Conservation (phyloP, 2,329 filamentous ascomycete species). For the Claviceps purpurea region DNA sequence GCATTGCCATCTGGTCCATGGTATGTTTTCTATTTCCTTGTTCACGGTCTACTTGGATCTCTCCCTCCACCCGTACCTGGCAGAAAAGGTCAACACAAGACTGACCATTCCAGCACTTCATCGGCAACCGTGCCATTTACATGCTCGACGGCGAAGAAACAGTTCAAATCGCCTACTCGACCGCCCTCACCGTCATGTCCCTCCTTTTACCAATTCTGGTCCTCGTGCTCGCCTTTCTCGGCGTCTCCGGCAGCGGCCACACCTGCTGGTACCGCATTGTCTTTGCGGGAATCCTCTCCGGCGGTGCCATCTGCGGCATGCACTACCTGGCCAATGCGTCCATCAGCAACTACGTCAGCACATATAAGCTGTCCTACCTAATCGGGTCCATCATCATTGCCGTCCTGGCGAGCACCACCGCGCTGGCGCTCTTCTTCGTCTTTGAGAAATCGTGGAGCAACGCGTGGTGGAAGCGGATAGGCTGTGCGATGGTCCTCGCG, state of each 20-base stretch:
- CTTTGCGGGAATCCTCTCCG: slow-evolving; percentile 53
- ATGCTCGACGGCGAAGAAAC: slow-evolving; percentile 46
- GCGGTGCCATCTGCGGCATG: slow-evolving; percentile 70
- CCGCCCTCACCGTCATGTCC: slow-evolving; percentile 57
- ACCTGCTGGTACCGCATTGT: slow-evolving; percentile 44
- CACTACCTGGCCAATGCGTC: slow-evolving; percentile 73
- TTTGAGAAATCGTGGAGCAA: slow-evolving; percentile 63
- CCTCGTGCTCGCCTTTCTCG: slow-evolving; percentile 58
- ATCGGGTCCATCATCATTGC: slow-evolving; percentile 59
- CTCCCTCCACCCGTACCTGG: too few species aligned
- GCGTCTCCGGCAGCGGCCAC: slow-evolving; percentile 45
- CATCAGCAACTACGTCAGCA: slow-evolving; percentile 59
- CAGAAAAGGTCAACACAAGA: too few species aligned
- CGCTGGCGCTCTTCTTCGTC: slow-evolving; percentile 64
- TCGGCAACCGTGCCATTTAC: slow-evolving; percentile 65
- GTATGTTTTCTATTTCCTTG: slow-evolving; percentile 18
- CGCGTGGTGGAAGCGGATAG: slow-evolving; percentile 58
- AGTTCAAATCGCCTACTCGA: slow-evolving; percentile 61
- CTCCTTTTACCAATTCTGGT: slow-evolving; percentile 67
- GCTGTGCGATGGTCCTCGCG: slow-evolving; percentile 55
- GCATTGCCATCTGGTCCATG: slow-evolving; percentile 63
- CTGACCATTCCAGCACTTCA: slow-evolving; percentile 23
- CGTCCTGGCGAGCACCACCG: slow-evolving; percentile 52
- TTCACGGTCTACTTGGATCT: too few species aligned
- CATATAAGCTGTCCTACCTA: slow-evolving; percentile 45